Base-by-base conservation (phyloP, 306 rosid genomes). In the Vigna trinervia region DNA sequence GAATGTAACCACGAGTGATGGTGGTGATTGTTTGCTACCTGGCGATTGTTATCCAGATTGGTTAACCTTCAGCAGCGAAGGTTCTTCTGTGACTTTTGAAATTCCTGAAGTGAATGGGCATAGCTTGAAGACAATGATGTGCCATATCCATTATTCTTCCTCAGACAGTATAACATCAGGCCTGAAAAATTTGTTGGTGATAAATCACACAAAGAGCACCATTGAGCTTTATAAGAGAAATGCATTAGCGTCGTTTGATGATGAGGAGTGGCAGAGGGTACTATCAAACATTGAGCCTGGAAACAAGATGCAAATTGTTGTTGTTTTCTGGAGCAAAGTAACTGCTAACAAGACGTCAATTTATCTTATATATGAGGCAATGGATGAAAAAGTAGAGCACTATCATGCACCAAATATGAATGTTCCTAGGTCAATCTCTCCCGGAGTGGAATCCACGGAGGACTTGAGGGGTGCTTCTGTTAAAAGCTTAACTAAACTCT, bases 201-300 rank as follows among this genome's bases (percentile, higher is more conserved):
- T 50, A 64, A 76, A 63, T 51, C 13, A 22, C 65, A 51, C 80
- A 20, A 76, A 76, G 13, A 5, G 5, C 41, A 75, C 61, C 39
- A 36, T 54, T 64, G 26, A 34, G 36, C 28, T 76, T 15, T 76
- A 38, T 8, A 39, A 76, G n/a, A 47, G 64, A 51, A 63, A 64
- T 3, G 19, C 65, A 76, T 9, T 75, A 14, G 34, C 32, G 9
- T 63, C 72, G 8, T 39, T 51, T 13, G 6, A 9, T 15, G 73
- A 64, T 36, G 73, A 12, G 50, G 14, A 76, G 28, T 62, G 62
- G 72, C 79, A 48, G 41, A 75, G 20, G 4, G 39, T 50, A 4
- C 5, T 50, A 62, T 62, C 79, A 46, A 47, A 75, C 8, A 12
- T 47, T 11, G 79, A 74, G 6, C 46, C 59, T 28, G 70, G 70